Conservation (phyloP, 176 grass and related monocot genomes). For the Saccharum spontaneum region DNA sequence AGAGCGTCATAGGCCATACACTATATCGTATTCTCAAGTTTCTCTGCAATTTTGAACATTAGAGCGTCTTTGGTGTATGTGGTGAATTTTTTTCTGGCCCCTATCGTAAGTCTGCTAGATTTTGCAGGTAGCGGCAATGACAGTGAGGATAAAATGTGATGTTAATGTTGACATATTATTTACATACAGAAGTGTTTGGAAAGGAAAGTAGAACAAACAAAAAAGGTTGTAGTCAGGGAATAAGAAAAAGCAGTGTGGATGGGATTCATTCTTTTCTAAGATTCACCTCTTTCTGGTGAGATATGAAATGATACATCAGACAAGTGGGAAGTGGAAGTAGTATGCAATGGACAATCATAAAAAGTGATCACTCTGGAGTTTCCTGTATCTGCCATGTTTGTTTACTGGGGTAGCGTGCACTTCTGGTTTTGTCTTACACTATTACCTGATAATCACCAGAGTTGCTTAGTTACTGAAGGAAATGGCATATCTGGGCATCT, state of each 20-base stretch:
- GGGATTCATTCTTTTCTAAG: constrained; percentile 24
- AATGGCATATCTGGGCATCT: neutral
- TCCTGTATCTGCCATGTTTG: constrained; percentile 26
- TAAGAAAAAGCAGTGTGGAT: constrained; percentile 18
- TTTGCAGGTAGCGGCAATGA: neutral
- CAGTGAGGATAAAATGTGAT: constrained; percentile 19
- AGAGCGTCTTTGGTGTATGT: neutral
- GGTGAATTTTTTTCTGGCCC: neutral
- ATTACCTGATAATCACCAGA: constrained; percentile 1
- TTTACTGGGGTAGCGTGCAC: neutral
- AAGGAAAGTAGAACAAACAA: constrained; percentile 23
- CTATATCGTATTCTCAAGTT: neutral
- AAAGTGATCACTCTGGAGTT: neutral
- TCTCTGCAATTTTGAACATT: neutral
- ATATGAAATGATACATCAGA: constrained; percentile 31
- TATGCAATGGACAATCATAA: constrained; percentile 14
- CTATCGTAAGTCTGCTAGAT: neutral
- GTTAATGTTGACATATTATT: constrained; percentile 9
- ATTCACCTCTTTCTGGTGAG: constrained; percentile 35
- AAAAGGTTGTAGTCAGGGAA: constrained; percentile 2
- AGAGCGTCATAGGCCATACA: neutral
- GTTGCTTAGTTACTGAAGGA: neutral
- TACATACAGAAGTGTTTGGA: constrained; percentile 6
- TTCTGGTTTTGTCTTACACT: constrained; percentile 20
- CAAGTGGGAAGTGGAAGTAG: constrained; percentile 25